These are phyloP conservation scores for Teunomyces cretensis DNA, from an alignment of 805 yeast species.

Conservation along the genomic window DNA sequence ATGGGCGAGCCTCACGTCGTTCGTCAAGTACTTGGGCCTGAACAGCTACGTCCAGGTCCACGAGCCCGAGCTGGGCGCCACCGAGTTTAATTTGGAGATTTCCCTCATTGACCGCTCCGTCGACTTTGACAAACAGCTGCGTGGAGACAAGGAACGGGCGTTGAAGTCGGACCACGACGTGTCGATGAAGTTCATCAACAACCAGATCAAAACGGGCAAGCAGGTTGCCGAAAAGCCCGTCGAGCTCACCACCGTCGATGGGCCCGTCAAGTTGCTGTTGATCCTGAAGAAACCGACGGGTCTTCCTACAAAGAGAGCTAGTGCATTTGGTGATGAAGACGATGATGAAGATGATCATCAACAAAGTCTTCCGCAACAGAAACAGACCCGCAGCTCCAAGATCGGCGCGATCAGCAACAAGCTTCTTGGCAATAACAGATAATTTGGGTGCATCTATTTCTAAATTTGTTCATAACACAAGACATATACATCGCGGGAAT, in stretches of 20 bases:
- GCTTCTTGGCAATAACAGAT: conserved; percentile 4
- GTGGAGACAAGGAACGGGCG: conserved; percentile 34
- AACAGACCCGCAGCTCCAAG: not conserved
- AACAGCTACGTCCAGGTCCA: conserved; percentile 57
- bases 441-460: not conserved
- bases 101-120: conserved; percentile 24
- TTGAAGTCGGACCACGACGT: conserved; percentile 48
- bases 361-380: not conserved
- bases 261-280: conserved; percentile 21
- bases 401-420: conserved; percentile 8
- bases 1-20: conserved; percentile 70
- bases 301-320: not conserved
- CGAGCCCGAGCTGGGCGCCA: conserved; percentile 26
- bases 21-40: conserved; percentile 59
- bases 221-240: conserved; percentile 6
- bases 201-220: conserved; percentile 53
- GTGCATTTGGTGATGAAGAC: conserved; percentile 9
- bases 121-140: conserved; percentile 25
- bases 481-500: conserved; percentile 65
- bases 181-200: conserved; percentile 41
- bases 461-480: conserved; percentile 57
- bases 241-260: conserved; percentile 7
- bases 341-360: conserved; percentile 8
- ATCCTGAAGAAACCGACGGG: conserved; percentile 2
- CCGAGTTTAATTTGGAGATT: conserved; percentile 37